A percentile compares a stretch with the other conserved stretches of the same genome.
Conservation (phyloP, 768 basidiomycete species). For the Boletus insuetus region DNA sequence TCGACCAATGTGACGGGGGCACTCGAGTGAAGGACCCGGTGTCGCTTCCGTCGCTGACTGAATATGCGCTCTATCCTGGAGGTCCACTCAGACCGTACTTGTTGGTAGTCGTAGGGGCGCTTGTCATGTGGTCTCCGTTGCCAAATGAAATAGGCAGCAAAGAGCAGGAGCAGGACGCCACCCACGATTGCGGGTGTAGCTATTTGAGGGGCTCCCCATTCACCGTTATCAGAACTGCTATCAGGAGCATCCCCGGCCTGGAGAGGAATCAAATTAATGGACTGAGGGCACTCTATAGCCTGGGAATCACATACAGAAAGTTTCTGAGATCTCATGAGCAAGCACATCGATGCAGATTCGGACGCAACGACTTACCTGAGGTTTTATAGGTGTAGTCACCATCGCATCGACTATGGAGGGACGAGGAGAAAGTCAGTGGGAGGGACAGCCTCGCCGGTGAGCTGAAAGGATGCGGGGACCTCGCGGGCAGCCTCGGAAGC, state of each 20-base stretch:
- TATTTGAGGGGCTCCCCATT: slow-evolving; percentile 34
- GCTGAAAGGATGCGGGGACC: slow-evolving; percentile 9
- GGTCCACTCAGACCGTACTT: slow-evolving; percentile 13
- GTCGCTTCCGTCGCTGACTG: slow-evolving; percentile 11
- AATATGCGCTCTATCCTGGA: slow-evolving; percentile 16
- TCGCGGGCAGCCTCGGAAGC: not conserved
- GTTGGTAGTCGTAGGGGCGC: slow-evolving; percentile 11
- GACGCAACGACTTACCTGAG: slow-evolving; percentile 11
- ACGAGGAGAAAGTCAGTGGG: not conserved
- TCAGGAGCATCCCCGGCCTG: slow-evolving; percentile 14
- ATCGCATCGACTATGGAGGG: slow-evolving; percentile 18
- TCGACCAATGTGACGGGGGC: slow-evolving; percentile 21
- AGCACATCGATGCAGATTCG: not conserved
- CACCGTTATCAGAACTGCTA: not conserved
- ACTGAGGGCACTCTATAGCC: not conserved
- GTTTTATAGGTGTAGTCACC: slow-evolving; percentile 11
- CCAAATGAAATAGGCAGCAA: slow-evolving; percentile 24
- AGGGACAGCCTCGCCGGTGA: not conserved
- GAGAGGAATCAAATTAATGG: not conserved
- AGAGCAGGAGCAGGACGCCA: slow-evolving; percentile 24
- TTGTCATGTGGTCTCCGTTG: slow-evolving; percentile 12
- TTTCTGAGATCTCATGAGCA: slow-evolving; percentile 14
- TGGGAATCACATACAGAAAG: slow-evolving; percentile 19
- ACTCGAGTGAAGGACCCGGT: slow-evolving; percentile 11
- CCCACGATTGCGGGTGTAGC: slow-evolving; percentile 35